Percentiles rank a stretch among this genome's conserved stretches.
Conservation (phyloP, 495 filamentous ascomycete species). For the Penicillium argentinense region DNA sequence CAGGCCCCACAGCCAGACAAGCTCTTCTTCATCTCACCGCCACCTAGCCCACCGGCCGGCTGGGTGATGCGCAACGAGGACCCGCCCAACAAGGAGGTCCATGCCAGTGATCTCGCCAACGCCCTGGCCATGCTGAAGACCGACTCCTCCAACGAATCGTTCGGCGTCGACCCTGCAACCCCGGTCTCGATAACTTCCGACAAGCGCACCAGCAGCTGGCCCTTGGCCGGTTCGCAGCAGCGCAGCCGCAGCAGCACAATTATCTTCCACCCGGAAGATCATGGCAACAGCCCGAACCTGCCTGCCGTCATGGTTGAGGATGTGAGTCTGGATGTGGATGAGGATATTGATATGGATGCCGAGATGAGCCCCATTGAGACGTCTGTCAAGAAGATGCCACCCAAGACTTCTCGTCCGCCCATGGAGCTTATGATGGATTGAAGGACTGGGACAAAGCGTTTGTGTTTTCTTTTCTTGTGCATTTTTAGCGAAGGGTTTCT, state of each 20-base stretch:
- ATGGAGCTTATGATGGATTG: slow-evolving; percentile 91
- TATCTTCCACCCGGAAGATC: slow-evolving; percentile 73
- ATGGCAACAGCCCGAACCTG: slow-evolving; percentile 72
- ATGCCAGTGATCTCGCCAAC: slow-evolving; percentile 82
- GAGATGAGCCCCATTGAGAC: slow-evolving; percentile 45
- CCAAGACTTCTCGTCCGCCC: slow-evolving; percentile 81
- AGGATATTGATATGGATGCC: slow-evolving; percentile 37
- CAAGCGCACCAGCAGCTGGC: slow-evolving; percentile 42
- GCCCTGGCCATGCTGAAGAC: slow-evolving; percentile 71
- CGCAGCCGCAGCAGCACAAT: slow-evolving; percentile 64
- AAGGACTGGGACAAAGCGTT: slow-evolving; percentile 8
- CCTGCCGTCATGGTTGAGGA: slow-evolving; percentile 93
- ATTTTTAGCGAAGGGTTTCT: not conserved
- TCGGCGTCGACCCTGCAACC: slow-evolving; percentile 30
- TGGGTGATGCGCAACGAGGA: slow-evolving; percentile 91
- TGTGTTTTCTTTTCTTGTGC: slow-evolving; percentile 17
- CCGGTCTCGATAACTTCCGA: slow-evolving; percentile 40
- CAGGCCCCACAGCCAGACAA: slow-evolving; percentile 82
- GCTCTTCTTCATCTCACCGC: slow-evolving; percentile 95
- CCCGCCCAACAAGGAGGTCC: slow-evolving; percentile 89
- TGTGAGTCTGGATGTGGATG: slow-evolving; percentile 61
- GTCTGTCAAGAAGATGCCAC: slow-evolving; percentile 55
- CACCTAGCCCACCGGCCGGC: slow-evolving; percentile 85
- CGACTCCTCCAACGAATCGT: slow-evolving; percentile 25
- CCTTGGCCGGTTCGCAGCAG: slow-evolving; percentile 30